phyloP scores from a whole-genome alignment of 2,329 filamentous ascomycete genomes.

The Immersiporthe knoxdaviesiana region DNA sequence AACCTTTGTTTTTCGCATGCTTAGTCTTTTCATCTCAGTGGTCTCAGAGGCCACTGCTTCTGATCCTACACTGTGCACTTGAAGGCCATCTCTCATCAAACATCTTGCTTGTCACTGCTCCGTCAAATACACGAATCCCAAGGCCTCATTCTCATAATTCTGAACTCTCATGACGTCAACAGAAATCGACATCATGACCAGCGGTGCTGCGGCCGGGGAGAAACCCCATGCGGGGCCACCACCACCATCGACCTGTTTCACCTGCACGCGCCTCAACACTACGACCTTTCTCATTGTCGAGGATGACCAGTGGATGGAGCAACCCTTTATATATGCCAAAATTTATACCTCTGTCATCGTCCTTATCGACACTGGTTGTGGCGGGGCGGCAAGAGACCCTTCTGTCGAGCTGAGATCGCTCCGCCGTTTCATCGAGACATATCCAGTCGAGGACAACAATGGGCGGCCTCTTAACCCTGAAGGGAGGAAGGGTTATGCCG shows the following conservation, averaged over 20 bases:
- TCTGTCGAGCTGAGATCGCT: conserved; percentile 38
- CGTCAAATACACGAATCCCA: neutral
- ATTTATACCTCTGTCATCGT: conserved; percentile 43
- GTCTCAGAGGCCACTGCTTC: neutral
- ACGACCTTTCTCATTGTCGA: conserved; percentile 50
- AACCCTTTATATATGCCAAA: conserved; percentile 52
- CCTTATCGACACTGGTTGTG: conserved; percentile 51
- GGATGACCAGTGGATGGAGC: conserved; percentile 47
- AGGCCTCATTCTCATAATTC: neutral
- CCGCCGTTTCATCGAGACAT: conserved; percentile 46
- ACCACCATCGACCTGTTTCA: conserved; percentile 21
- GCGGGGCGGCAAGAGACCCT: conserved; percentile 38
- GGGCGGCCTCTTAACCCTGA: conserved; percentile 42
- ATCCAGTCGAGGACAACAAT: conserved; percentile 41
- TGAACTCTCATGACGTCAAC: neutral
- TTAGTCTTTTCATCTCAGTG: too few species aligned
- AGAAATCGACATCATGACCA: neutral
- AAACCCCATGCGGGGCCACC: neutral
- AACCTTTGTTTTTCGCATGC: neutral
- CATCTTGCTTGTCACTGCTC: neutral
- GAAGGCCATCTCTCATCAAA: neutral
- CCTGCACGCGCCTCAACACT: conserved; percentile 39
- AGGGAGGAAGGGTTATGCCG: conserved; percentile 41
- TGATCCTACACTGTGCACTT: neutral
- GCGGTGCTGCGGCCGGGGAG: neutral